Base-by-base conservation (phyloP, 371 early-diverging fungal genomes). In the Lichtheimia hyalospora region DNA sequence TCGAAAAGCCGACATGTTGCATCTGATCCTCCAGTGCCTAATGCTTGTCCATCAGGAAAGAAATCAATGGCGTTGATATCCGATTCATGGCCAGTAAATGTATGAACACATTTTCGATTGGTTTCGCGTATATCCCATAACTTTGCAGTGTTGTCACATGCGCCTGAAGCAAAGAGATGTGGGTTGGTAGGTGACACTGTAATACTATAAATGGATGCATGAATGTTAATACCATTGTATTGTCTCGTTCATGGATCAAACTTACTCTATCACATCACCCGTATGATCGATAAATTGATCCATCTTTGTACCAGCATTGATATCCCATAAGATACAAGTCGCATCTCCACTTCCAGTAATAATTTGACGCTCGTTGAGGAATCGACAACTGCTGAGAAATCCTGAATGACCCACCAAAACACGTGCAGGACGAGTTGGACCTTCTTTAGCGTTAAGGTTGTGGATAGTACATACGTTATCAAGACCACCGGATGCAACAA, bases 1-100 rank as follows among this genome's bases (percentile, higher is more conserved):
- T 98, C 99, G 67, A 97, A 98, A 39, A 98, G 79, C 39, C 98
- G 86, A 77, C 98, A 97, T 18, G 93, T 93, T 15, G 96, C 94
- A 80, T 98, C 99, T 20, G 97, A 94, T 6, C 92, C 97, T 6
- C 92, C 97, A 67, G 98, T 90, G 2, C n/a, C n/a, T n/a, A n/a
- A n/a, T n/a, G 98, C 96, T 66, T 96, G 90, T 23, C 98, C 98
- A 70, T 92, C 94, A 20, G 99, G 99, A 87, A 98, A 98, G 80
- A 98, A 98, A 64, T 55, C 56, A 25, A 55, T 44, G 3, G 56
- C 56, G 25, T 98, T 98, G 71, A 98, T 96, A 74, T 98, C 99
- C 18, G 92, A 92, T 78, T 97, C 97, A 71, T 98, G 99, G 2
- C 98, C 98, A 6, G 88, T 86, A 73, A 98, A 98, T 8, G 97